Conservation (phyloP, 208 protist genomes). For the Trichomonas gallinae region DNA sequence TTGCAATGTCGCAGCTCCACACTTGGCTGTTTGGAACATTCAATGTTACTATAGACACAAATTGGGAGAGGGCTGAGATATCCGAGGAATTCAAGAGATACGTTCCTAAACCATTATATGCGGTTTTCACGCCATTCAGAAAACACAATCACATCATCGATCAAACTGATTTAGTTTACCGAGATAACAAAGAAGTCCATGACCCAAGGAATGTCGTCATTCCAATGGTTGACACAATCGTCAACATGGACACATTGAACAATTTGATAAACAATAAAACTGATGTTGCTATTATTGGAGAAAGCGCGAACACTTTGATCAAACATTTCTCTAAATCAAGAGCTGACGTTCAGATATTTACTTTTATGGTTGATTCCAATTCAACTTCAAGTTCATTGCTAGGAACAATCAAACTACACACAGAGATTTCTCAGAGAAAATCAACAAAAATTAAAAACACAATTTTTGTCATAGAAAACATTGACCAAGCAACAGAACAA, state of each 20-base stretch:
- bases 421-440: not conserved
- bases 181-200: not conserved
- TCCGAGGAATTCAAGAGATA: not conserved
- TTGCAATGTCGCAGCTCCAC: not conserved
- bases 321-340: not conserved
- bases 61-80: not conserved
- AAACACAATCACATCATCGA: not conserved
- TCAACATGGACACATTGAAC: not conserved
- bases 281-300: not conserved
- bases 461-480: not conserved
- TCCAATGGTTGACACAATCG: not conserved
- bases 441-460: not conserved
- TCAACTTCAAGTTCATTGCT: not conserved
- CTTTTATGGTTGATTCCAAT: not conserved
- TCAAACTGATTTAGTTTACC: not conserved
- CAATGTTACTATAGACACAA: not conserved
- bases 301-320: not conserved
- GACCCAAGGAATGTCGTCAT: not conserved
- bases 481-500: not conserved
- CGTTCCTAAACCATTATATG: not conserved
- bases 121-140: not conserved
- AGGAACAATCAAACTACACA: not conserved
- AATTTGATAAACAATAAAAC: not conserved
- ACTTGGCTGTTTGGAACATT: not conserved
- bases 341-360: not conserved